phyloP scores from a whole-genome alignment of 495 filamentous ascomycete genomes.

The Aspergillus saccharolyticus region DNA sequence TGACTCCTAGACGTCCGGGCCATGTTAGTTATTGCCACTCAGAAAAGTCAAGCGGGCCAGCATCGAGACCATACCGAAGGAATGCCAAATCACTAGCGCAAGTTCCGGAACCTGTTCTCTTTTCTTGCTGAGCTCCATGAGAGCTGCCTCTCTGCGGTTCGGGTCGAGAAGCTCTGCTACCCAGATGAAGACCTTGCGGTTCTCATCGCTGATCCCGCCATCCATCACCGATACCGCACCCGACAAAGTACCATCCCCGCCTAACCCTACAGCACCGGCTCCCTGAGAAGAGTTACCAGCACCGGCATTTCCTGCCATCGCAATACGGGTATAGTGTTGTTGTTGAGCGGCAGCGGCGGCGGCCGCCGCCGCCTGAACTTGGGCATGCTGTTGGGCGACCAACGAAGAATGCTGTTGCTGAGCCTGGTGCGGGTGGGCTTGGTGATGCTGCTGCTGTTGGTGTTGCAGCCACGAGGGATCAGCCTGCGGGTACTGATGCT shows the following conservation, averaged over 20 bases:
- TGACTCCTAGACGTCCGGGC: conserved; percentile 64
- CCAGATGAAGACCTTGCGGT: conserved; percentile 84
- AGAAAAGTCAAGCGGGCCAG: conserved; percentile 2
- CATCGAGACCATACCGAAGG: conserved; percentile 67
- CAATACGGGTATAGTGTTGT: conserved; percentile 75
- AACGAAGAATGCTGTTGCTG: conserved; percentile 46
- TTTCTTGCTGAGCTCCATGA: conserved; percentile 98
- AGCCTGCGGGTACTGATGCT: conserved; percentile 74
- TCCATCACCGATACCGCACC: conserved; percentile 48
- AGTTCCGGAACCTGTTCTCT: conserved; percentile 96
- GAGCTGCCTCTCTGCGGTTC: conserved; percentile 77
- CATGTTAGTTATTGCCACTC: conserved; percentile 23
- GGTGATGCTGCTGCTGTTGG: conserved; percentile 57
- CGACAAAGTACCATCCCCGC: conserved; percentile 48
- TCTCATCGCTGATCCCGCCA: conserved; percentile 75
- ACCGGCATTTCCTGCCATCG: conserved; percentile 52
- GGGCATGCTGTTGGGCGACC: conserved; percentile 52
- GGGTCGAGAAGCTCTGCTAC: conserved; percentile 90
- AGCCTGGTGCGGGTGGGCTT: conserved; percentile 48
- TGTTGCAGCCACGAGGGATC: conserved; percentile 77
- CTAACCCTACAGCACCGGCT: conserved; percentile 40
- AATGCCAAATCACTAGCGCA: conserved; percentile 96
- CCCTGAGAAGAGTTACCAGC: conserved; percentile 34
- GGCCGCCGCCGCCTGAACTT: conserved; percentile 57
- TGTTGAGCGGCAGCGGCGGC: conserved; percentile 65